These are phyloP conservation scores for Penicillium janthinellum DNA, from an alignment of 2,329 filamentous ascomycete genomes.

Conservation along the genomic window DNA sequence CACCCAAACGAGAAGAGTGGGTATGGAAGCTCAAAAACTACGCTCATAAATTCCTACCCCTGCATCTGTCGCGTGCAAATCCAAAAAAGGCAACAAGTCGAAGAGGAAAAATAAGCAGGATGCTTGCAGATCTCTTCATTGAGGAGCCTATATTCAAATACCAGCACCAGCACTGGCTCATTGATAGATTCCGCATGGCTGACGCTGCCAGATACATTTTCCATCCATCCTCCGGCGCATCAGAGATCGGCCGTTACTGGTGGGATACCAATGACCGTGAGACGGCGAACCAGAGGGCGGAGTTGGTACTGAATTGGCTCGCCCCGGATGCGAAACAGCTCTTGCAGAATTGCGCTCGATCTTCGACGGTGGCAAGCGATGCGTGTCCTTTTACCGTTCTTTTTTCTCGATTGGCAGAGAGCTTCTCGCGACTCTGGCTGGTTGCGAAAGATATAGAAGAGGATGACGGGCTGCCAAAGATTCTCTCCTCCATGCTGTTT, in stretches of 20 bases:
- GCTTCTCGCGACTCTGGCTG: background rate
- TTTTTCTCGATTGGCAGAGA: background rate
- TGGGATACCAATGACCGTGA: background rate
- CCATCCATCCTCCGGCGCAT: background rate
- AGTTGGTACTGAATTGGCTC: background rate
- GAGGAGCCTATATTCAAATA: background rate
- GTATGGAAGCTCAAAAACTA: background rate
- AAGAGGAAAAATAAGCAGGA: background rate
- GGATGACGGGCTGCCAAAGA: background rate
- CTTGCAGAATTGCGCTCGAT: background rate
- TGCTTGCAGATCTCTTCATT: background rate
- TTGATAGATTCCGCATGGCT: background rate
- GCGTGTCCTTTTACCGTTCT: background rate
- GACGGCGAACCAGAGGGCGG: background rate
- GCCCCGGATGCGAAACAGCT: background rate
- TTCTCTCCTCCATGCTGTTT: background rate
- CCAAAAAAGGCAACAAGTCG: background rate
- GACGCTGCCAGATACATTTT: background rate
- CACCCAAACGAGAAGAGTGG: background rate
- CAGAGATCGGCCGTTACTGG: background rate
- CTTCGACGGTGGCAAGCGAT: background rate
- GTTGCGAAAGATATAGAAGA: background rate
- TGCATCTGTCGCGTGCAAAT: background rate
- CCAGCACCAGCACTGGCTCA: background rate
- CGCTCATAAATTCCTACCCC: background rate